Percentiles rank a stretch among this genome's conserved stretches.
Conservation (phyloP, 495 filamentous ascomycete species). For the Tuber indicum region DNA sequence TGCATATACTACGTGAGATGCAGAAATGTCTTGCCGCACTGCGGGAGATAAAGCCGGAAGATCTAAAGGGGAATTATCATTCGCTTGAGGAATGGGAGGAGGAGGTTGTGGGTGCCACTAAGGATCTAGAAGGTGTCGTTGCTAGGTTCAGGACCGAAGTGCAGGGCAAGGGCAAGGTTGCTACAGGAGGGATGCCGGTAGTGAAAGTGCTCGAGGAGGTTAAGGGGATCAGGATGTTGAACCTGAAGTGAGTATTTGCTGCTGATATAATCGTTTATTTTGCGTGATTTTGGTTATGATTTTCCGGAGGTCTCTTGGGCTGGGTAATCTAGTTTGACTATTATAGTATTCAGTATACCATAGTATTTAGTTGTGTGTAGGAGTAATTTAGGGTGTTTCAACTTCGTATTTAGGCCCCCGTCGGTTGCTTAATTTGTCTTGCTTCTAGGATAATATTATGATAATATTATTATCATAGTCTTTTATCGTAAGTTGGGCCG, state of each 20-base stretch:
- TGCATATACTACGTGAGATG: not conserved
- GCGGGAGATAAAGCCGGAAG: not conserved
- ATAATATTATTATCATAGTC: no score
- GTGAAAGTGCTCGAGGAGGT: not conserved
- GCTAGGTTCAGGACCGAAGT: not conserved
- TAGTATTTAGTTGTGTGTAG: not conserved
- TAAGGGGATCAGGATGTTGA: not conserved
- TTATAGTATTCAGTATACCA: not conserved
- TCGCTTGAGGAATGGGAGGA: not conserved
- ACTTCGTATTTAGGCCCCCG: not conserved
- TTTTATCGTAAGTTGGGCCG: no score
- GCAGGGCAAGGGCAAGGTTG: not conserved
- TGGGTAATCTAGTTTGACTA: not conserved
- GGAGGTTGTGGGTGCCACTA: not conserved
- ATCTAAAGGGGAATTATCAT: not conserved
- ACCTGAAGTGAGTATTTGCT: not conserved
- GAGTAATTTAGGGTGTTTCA: not conserved
- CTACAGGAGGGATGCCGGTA: not conserved
- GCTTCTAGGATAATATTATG: no score
- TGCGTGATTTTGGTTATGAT: not conserved
- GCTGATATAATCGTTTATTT: not conserved
- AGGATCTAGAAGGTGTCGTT: not conserved
- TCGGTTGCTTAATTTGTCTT: not conserved
- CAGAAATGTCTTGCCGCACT: not conserved
- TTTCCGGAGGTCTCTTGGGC: not conserved